Base-by-base conservation (phyloP, 805 yeast species). In the Cyberlindnera petersonii region DNA sequence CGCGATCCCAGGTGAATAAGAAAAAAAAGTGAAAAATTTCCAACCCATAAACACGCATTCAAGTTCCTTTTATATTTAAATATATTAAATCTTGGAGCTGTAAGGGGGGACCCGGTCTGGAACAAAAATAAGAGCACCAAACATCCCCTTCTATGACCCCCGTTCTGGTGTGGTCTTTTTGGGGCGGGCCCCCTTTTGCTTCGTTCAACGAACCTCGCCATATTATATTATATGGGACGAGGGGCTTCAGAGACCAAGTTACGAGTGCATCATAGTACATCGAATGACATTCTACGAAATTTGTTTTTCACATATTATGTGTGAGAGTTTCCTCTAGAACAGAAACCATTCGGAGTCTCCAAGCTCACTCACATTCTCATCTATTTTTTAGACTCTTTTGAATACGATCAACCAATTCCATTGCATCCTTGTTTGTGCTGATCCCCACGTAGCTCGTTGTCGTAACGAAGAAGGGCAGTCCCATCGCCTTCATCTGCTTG, bases 201-300 rank as follows among this genome's bases (percentile, higher is more conserved):
- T n/a, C n/a, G n/a, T n/a, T n/a, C n/a, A n/a, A n/a, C n/a, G n/a
- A n/a, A n/a, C n/a, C n/a, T n/a, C n/a, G n/a, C n/a, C n/a, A n/a
- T n/a, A n/a, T n/a, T n/a, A n/a, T n/a, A n/a, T n/a, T n/a, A n/a
- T n/a, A n/a, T n/a, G n/a, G n/a, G n/a, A n/a, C n/a, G n/a, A n/a
- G 13, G 24, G 10, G 26, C 33, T 26, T 9, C 15, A 26, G 22
- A 21, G 26, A 26, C 28, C 28, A 38, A 37, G 35, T 40, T 40
- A 33, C 29, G 31, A 36, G 59, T 55, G 55, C 56, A 53, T 55
- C 59, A 55, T 55, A 55, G 59, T 53, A 53, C 59, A 40, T 49
- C 49, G 56, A 40, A 44, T 44, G 42, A 41, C 39, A 33, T 23
- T 20, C 10, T 24, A 13, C 15, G n/a, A n/a, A n/a, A n/a, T n/a